Percentiles rank a stretch among this genome's conserved stretches.
These are phyloP conservation scores for Auxenochlorella protothecoides DNA, from an alignment of 139 green algal genomes.

Conservation along the genomic window DNA sequence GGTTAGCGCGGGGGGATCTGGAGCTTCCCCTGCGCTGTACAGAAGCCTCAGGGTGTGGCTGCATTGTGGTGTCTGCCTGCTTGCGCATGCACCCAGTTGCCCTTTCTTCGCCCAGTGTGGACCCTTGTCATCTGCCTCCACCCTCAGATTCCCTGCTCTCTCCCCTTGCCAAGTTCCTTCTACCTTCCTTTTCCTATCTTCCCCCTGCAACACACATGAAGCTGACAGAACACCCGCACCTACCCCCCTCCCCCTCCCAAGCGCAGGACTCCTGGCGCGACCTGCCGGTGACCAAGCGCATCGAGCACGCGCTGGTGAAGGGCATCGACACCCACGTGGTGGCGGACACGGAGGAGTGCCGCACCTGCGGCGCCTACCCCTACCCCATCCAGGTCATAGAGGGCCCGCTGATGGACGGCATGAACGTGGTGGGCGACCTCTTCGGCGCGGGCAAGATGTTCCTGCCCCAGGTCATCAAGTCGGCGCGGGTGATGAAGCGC, in stretches of 20 bases:
- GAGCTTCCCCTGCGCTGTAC: no score
- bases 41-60: no score
- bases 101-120: no score
- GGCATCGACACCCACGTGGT: constrained; percentile 93
- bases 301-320: constrained; percentile 92
- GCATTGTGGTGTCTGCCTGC: background rate
- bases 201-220: background rate
- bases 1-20: no score
- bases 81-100: background rate
- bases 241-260: no score
- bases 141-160: no score
- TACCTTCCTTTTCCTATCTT: background rate
- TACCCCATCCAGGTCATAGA: constrained; percentile 92
- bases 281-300: constrained; percentile 67
- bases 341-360: constrained; percentile 85
- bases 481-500: constrained; percentile 97
- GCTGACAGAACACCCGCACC: background rate
- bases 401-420: constrained; percentile 96
- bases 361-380: constrained; percentile 56
- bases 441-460: constrained; percentile 99
- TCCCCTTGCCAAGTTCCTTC: background rate
- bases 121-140: no score
- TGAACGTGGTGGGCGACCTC: constrained; percentile 98
- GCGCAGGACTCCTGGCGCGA: constrained; percentile 64
- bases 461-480: constrained; percentile 98